phyloP scores from a whole-genome alignment of 768 basidiomycete species.

The Lactifluus volemus region DNA sequence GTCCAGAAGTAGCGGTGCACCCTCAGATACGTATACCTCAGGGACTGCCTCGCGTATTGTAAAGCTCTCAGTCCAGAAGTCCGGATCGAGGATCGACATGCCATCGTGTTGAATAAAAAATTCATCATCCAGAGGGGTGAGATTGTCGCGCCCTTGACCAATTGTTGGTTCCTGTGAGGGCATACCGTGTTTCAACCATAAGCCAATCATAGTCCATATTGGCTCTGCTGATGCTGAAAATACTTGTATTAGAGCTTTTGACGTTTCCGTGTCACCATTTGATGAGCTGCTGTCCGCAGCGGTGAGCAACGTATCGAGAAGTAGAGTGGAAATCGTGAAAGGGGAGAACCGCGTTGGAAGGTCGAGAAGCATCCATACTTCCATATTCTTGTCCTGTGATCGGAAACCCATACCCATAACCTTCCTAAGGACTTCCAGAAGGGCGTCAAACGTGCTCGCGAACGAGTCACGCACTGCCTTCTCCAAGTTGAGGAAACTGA shows the following conservation, averaged over 20 bases:
- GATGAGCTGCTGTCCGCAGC: slow-evolving; percentile 50
- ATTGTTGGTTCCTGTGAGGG: slow-evolving; percentile 28
- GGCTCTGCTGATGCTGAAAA: slow-evolving; percentile 60
- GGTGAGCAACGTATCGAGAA: slow-evolving; percentile 58
- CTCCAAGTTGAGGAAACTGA: slow-evolving; percentile 61
- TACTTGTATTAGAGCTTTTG: slow-evolving; percentile 49
- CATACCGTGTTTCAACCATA: slow-evolving; percentile 72
- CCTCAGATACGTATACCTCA: slow-evolving; percentile 25
- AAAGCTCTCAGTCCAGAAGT: slow-evolving; percentile 72
- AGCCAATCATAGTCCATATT: slow-evolving; percentile 61
- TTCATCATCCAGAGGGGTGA: slow-evolving; percentile 48
- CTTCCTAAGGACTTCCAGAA: slow-evolving; percentile 41
- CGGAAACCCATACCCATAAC: slow-evolving; percentile 26
- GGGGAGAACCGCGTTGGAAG: slow-evolving; percentile 37
- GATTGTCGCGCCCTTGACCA: slow-evolving; percentile 5
- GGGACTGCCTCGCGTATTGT: slow-evolving; percentile 40
- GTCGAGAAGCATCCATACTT: slow-evolving; percentile 35
- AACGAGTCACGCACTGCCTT: slow-evolving; percentile 50
- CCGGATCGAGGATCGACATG: slow-evolving; percentile 46
- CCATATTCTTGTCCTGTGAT: slow-evolving; percentile 22
- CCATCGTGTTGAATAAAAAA: slow-evolving; percentile 76
- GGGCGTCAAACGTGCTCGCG: slow-evolving; percentile 46
- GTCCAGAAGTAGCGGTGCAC: slow-evolving; percentile 52
- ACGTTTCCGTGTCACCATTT: slow-evolving; percentile 46
- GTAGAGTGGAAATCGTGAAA: slow-evolving; percentile 42